Base-by-base conservation (phyloP, 2,329 filamentous ascomycete species). In the Stagonosporopsis rhizophila region DNA sequence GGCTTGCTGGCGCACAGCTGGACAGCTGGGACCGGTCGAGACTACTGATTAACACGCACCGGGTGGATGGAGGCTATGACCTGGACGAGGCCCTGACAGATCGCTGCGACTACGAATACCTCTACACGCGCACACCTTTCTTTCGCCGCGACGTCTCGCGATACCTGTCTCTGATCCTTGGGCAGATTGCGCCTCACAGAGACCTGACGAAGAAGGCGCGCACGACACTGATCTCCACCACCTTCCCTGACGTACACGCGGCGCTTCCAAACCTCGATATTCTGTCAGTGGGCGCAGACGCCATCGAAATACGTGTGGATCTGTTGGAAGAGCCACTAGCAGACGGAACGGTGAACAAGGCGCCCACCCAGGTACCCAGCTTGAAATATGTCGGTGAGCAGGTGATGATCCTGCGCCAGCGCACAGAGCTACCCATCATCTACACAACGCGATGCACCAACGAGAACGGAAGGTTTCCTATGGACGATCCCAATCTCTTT, bases 391-490 rank as follows among this genome's bases (percentile, higher is more conserved):
- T 96, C 9, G 91, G 91, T 25, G 87, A 94, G 74, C 92, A 96
- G 75, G 83, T 96, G 52, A 93, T 94, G 90, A 79, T 92, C 2
- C 77, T 96, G 58, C 86, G 91, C 22, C 91, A 95, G 75, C 85
- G 90, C 60, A 95, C 91, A 0, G 91, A 96, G 68, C 80, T 96
- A 38, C 92, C 92, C n/a, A 91, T 96, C 71, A 92, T 96, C 53
- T 94, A 94, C 72, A 96, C 92, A 0, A 93, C 89, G 0, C 83
- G 92, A 64, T 95, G 91, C 72, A 91, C 86, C 2, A 86, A 83
- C 27, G 91, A 96, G 70, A 95, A 94, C 69, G 91, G 91, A 28
- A 87, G 87, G 22, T 96, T 95, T 60, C 91, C 91, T 0, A 93
- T 93, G 89, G 87, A 91, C 37, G 85, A 92, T 52, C 89, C 90